Base-by-base conservation (phyloP, 805 yeast genomes). In the Blastobotrys robertii region DNA sequence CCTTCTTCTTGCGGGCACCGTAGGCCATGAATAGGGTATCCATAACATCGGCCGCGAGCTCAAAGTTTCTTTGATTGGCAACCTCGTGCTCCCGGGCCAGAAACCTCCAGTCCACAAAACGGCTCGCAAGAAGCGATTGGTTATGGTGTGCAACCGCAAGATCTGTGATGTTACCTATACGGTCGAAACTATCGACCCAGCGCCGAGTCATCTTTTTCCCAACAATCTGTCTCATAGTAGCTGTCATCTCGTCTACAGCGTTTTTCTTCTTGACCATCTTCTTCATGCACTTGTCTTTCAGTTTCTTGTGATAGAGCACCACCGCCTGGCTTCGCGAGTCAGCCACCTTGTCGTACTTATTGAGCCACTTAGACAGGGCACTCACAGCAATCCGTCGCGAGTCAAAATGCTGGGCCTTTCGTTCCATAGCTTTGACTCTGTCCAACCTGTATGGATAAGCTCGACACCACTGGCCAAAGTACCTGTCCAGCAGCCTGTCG, bases 331-430 rank as follows among this genome's bases (percentile, higher is more conserved):
- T 19, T 19, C 25, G 25, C 25, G 25, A 19, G 25, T 19, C 25
- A 19, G 6, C 25, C 25, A 19, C 4, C 6, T 19, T 19, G 6
- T 19, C 25, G 25, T 19, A 19, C 25, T 29, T 11, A 12, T 34
- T 25, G 10, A 33, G 25, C 25, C 25, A 19, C 25, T 6, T 19
- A 19, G 25, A 19, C 25, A 19, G 31, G 25, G 38, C 10, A 14
- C 25, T 32, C 15, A 44, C 47, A 40, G 22, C 25, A n/a, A 16
- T 25, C 14, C 25, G 37, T 10, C 9, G 44, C 36, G 19, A 36
- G 44, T 16, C 31, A 14, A 7, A 15, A n/a, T 7, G 41, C 25
- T 19, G 44, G 8, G 29, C 30, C 34, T 31, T 41, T 11, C 22
- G 38, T 14, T 43, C 42, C 10, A 32, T 31, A 10, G 28, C 28